Conservation (phyloP, 78 protist genomes). For the Dictyostelium purpureum region DNA sequence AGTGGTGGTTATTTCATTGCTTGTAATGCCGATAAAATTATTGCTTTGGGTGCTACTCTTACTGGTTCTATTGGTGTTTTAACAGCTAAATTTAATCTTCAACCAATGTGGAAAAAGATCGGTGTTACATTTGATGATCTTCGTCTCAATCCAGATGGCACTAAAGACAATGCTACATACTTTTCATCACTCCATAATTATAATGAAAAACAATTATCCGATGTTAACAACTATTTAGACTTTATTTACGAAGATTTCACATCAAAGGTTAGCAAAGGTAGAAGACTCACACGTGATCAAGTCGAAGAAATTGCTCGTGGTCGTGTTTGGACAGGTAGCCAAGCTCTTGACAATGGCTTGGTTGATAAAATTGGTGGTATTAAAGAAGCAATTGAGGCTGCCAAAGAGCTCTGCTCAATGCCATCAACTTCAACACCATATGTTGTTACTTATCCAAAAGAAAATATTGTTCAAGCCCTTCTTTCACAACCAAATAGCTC, state of each 20-base stretch:
- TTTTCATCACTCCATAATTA: constrained; percentile 38
- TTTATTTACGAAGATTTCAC: constrained; percentile 42
- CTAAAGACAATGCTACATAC: background rate
- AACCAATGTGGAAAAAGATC: constrained; percentile 15
- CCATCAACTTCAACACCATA: background rate
- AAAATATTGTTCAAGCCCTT: background rate
- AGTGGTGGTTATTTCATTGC: constrained; percentile 76
- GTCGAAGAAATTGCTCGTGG: constrained; percentile 68
- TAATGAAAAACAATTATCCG: constrained; percentile 1
- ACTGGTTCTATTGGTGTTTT: constrained; percentile 83
- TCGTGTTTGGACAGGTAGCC: constrained; percentile 76
- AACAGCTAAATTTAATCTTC: constrained; percentile 27
- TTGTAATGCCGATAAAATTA: constrained; percentile 69
- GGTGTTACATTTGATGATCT: constrained; percentile 25
- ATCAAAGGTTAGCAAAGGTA: constrained; percentile 32
- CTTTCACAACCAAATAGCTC: constrained; percentile 17
- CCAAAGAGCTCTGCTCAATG: background rate
- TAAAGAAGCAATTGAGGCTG: constrained; percentile 33
- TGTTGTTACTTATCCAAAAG: constrained; percentile 27
- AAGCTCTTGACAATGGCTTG: constrained; percentile 14
- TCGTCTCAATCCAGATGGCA: constrained; percentile 11
- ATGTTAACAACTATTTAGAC: constrained; percentile 7
- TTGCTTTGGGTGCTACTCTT: constrained; percentile 44
- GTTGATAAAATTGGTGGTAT: constrained; percentile 67
- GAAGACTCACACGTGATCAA: constrained; percentile 24